Base-by-base conservation (phyloP, 1,139 yeast species). In the Saccharomyces pastorianus region DNA sequence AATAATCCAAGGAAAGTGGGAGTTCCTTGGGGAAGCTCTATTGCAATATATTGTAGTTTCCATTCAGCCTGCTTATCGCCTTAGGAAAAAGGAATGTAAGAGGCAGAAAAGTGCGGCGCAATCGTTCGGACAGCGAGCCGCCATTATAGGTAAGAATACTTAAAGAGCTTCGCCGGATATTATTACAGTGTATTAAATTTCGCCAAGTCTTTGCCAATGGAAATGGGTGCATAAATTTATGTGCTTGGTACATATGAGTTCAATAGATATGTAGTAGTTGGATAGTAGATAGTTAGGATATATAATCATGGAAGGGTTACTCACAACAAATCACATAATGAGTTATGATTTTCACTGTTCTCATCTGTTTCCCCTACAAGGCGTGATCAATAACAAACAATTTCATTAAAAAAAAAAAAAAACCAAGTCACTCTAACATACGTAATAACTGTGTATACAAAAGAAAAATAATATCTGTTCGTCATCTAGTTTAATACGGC, bases 401-500 rank as follows among this genome's bases (percentile, higher is more conserved):
- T 31, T 2, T 2, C 14, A 31, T 13, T 13, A 17, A 17, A 17
- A 17, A 17, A 17, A 17, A 17, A n/a, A 13, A 13, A 31, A 31
- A 13, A 6, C 7, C 2, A 31, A 13, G n/a, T 13, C 7, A 31
- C 14, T 13, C 13, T 31, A 31, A 13, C 14, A n/a, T 2, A 31
- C n/a, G 34, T 31, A n/a, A 13, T 31, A 31, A 31, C 14, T 31
- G 13, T 31, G 11, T 31, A 13, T 31, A 13, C 5, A 5, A 2
- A 31, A n/a, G 11, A n/a, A 31, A 13, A n/a, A 31, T 8, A 1
- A 5, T 31, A 6, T 13, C 14, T 14, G 14, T 13, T 13, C 3
- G 6, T 31, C 11, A 31, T 13, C n/a, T 17, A 42, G 27, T 23
- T 56, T 53, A 47, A 28, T 9, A 47, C 34, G 34, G 60, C 58